A percentile compares a stretch with the other conserved stretches of the same genome.
Conservation (phyloP, 164 flowering plant species). For the Vitis cinerea region DNA sequence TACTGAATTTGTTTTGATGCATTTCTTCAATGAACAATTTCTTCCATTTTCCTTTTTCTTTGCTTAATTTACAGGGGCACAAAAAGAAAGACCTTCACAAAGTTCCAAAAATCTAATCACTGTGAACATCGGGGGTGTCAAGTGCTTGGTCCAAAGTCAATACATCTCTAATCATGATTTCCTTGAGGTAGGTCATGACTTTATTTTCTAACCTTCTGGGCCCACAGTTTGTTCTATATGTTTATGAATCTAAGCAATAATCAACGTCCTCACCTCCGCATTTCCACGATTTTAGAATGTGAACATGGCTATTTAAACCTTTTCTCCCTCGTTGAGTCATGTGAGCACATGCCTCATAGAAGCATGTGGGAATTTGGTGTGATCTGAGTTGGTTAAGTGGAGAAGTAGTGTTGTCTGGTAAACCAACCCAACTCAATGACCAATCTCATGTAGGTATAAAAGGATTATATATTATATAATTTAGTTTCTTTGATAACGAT, state of each 20-base stretch:
- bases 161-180: constrained; percentile 84
- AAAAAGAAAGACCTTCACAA: constrained; percentile 22
- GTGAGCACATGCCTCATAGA: background rate
- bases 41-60: background rate
- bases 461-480: no score
- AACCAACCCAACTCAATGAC: no score
- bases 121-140: constrained; percentile 59
- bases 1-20: background rate
- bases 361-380: no score
- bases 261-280: no score
- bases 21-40: background rate
- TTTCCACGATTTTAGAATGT: background rate
- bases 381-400: no score
- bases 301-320: background rate
- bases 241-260: background rate
- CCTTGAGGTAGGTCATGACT: constrained; percentile 54
- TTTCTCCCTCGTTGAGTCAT: background rate
- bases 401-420: no score
- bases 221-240: background rate
- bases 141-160: constrained; percentile 55
- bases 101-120: constrained; percentile 30
- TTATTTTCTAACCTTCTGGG: background rate
- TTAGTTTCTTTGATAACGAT: no score
- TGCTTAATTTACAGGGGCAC: constrained; percentile 29
- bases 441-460: no score